Percentiles rank a stretch among this genome's conserved stretches.
These are phyloP conservation scores for Alnus rubra DNA, from an alignment of 306 rosid genomes.

Conservation along the genomic window DNA sequence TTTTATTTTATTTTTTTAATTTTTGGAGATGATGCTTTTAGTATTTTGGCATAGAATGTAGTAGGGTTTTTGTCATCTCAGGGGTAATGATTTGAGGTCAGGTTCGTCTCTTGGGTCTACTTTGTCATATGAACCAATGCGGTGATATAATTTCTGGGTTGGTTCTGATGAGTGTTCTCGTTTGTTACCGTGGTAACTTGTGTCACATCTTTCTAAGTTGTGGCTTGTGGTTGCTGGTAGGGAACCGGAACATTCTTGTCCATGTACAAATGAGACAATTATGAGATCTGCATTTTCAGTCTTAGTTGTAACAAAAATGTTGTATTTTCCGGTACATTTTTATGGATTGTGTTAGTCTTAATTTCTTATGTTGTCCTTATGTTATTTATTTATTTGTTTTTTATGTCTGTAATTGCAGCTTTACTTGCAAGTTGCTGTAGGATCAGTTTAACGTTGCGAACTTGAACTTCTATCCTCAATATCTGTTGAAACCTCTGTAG, in stretches of 20 bases:
- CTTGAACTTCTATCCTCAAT: slow-evolving; percentile 32
- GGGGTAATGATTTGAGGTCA: background rate
- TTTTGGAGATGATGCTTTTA: background rate
- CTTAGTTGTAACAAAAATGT: too few relatives aligned
- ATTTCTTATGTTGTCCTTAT: slow-evolving; percentile 10
- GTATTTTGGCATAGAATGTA: background rate
- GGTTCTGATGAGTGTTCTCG: background rate
- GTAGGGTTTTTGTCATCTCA: background rate
- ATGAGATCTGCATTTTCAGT: background rate
- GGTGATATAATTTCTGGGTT: background rate
- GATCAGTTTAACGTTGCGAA: slow-evolving; percentile 31
- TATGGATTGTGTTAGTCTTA: background rate
- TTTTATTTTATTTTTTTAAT: background rate
- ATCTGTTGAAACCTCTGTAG: slow-evolving; percentile 18
- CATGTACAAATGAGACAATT: background rate
- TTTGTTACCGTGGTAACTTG: background rate
- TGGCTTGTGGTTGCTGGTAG: background rate
- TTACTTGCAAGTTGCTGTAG: slow-evolving; percentile 32
- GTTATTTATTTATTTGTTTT: background rate
- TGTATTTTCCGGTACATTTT: too few relatives aligned
- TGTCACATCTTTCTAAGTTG: background rate
- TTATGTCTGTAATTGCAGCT: slow-evolving; percentile 31
- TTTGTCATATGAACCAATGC: background rate
- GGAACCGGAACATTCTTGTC: background rate
- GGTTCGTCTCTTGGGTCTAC: background rate